Evolutionary conservation across 2,329 filamentous ascomycete genomes (phyloP).

Genomic region (Exophiala calicioides): DNA sequence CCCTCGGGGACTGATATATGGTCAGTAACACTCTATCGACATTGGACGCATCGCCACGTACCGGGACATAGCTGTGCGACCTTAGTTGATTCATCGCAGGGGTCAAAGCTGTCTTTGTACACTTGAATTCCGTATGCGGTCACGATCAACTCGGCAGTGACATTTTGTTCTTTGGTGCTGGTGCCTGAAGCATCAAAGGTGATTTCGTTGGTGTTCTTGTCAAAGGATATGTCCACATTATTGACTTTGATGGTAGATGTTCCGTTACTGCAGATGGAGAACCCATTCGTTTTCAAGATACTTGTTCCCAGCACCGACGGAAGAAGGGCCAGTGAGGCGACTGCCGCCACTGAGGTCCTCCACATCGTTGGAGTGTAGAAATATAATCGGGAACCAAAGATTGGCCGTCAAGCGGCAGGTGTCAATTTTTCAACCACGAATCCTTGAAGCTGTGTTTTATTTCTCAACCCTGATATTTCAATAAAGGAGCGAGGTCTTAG

Average conservation of each 20-base stretch:
- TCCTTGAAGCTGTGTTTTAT: not conserved
- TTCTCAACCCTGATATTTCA: not conserved
- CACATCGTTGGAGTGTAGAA: slow-evolving; percentile 16
- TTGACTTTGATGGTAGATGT: slow-evolving; percentile 67
- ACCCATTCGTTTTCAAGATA: slow-evolving; percentile 77
- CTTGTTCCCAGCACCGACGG: slow-evolving; percentile 61
- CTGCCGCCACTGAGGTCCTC: slow-evolving; percentile 16
- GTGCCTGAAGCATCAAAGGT: slow-evolving; percentile 80
- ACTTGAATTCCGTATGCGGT: slow-evolving; percentile 81
- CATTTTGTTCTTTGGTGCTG: slow-evolving; percentile 73
- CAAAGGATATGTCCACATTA: slow-evolving; percentile 74
- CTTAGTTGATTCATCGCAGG: slow-evolving; percentile 68
- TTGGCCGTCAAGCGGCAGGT: slow-evolving; percentile 6
- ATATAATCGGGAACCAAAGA: slow-evolving; percentile 4
- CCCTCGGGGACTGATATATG: slow-evolving; percentile 65
- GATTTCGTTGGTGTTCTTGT: slow-evolving; percentile 71
- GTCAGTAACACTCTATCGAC: slow-evolving; percentile 3
- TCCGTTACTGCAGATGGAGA: slow-evolving; percentile 65
- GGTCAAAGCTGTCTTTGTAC: slow-evolving; percentile 79
- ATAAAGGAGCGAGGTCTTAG: not conserved
- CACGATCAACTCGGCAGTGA: slow-evolving; percentile 73
- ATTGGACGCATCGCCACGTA: slow-evolving; percentile 46
- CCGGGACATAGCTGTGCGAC: slow-evolving; percentile 78
- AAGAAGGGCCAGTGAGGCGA: slow-evolving; percentile 26
- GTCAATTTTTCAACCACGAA: not conserved